These are phyloP conservation scores for Ensete ventricosum DNA, from an alignment of 176 grass and related monocot genomes.

Conservation along the genomic window DNA sequence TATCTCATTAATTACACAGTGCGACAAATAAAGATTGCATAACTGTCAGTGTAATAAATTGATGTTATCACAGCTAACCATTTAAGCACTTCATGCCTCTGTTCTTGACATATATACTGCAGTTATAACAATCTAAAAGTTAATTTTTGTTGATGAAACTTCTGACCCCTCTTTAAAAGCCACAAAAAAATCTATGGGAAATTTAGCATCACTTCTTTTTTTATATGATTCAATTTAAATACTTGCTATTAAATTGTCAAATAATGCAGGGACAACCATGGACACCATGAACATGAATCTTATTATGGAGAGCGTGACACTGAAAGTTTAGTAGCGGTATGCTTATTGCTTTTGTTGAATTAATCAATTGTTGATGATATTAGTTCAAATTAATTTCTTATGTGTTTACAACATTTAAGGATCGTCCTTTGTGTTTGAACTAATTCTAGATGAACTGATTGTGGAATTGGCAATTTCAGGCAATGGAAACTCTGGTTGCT, in stretches of 20 bases:
- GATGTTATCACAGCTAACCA: no score
- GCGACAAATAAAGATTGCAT: no score
- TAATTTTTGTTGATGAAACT: neutral
- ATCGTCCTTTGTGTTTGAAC: slow-evolving; percentile 13
- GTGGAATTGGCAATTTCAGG: slow-evolving; percentile 28
- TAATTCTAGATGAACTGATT: slow-evolving; percentile 16
- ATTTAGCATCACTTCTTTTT: neutral
- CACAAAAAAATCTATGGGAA: neutral
- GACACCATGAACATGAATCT: slow-evolving; percentile 98
- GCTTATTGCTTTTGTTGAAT: slow-evolving; percentile 12
- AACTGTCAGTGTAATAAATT: no score
- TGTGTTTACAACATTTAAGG: neutral
- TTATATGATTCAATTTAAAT: slow-evolving; percentile 20
- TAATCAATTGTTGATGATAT: neutral
- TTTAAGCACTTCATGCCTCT: no score
- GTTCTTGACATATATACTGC: neutral
- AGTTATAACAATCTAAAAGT: neutral
- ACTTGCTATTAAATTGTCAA: slow-evolving; percentile 5
- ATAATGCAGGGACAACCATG: slow-evolving; percentile 66
- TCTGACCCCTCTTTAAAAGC: no score
- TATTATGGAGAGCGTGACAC: slow-evolving; percentile 98
- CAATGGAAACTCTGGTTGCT: slow-evolving; percentile 87
- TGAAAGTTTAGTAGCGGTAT: slow-evolving; percentile 96
- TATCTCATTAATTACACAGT: no score
- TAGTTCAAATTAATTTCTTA: neutral